These are phyloP conservation scores for Madurella mycetomatis DNA, from an alignment of 2,329 filamentous ascomycete species.

Conservation along the genomic window DNA sequence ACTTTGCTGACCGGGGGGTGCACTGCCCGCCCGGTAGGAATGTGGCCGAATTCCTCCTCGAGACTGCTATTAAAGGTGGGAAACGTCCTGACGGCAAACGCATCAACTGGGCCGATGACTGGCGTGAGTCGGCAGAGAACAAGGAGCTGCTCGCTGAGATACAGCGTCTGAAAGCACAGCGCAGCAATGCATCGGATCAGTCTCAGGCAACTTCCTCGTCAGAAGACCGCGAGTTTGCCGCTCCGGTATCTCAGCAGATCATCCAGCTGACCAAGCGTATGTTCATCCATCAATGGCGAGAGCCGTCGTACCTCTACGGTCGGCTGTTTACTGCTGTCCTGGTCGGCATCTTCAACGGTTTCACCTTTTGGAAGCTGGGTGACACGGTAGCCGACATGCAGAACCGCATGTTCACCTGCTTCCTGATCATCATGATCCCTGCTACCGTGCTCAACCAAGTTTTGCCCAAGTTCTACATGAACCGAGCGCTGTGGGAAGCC, in stretches of 20 bases:
- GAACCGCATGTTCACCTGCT: slow-evolving; percentile 68
- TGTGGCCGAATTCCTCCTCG: slow-evolving; percentile 63
- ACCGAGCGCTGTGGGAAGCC: slow-evolving; percentile 63
- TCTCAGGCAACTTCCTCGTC: slow-evolving; percentile 33
- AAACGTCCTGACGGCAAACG: slow-evolving; percentile 45
- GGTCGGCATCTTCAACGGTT: slow-evolving; percentile 64
- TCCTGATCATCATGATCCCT: slow-evolving; percentile 71
- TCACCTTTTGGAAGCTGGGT: slow-evolving; percentile 63
- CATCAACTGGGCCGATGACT: slow-evolving; percentile 36
- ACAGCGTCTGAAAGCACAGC: slow-evolving; percentile 40
- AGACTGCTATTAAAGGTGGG: slow-evolving; percentile 31
- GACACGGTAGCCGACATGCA: slow-evolving; percentile 59
- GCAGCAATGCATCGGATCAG: slow-evolving; percentile 29
- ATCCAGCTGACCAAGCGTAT: slow-evolving; percentile 50
- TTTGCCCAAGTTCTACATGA: slow-evolving; percentile 65
- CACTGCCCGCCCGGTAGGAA: slow-evolving; percentile 48
- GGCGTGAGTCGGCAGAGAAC: slow-evolving; percentile 33
- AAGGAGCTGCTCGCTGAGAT: slow-evolving; percentile 32
- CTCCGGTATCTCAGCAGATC: slow-evolving; percentile 53
- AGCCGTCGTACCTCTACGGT: slow-evolving; percentile 58
- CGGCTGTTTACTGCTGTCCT: slow-evolving; percentile 60
- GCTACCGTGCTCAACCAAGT: slow-evolving; percentile 73
- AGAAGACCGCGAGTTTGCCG: slow-evolving; percentile 55
- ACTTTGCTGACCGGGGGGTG: slow-evolving; percentile 57
- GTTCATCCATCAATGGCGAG: slow-evolving; percentile 62